A percentile compares a stretch with the other conserved stretches of the same genome.
Evolutionary conservation across 805 yeast genomes (phyloP).

Genomic region (Saturnispora saitoi): DNA sequence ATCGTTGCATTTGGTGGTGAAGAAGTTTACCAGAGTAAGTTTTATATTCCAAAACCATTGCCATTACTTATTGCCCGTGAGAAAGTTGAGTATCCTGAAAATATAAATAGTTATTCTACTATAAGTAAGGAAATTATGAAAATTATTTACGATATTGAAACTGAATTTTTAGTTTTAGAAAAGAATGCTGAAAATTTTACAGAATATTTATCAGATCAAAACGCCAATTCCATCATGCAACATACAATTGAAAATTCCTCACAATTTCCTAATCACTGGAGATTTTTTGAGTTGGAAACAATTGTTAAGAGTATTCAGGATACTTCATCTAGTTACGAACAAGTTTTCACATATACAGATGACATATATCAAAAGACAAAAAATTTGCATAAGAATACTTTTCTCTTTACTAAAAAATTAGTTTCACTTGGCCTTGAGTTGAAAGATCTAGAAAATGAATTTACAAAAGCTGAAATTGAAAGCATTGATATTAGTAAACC

Average conservation of each 20-base stretch:
- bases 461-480: not conserved
- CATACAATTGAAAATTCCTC: constrained; percentile 21
- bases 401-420: constrained; percentile 9
- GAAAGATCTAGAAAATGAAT: constrained; percentile 1
- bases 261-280: constrained; percentile 24
- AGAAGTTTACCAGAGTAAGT: constrained; percentile 20
- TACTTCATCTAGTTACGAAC: not conserved
- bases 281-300: constrained; percentile 22
- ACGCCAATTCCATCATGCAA: constrained; percentile 9
- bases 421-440: constrained; percentile 10
- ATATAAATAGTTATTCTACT: constrained; percentile 10
- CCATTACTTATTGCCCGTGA: constrained; percentile 20
- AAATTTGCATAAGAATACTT: constrained; percentile 5
- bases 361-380: not conserved
- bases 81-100: constrained; percentile 18
- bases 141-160: constrained; percentile 24
- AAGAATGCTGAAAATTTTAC: constrained; percentile 17
- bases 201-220: constrained; percentile 22
- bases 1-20: constrained; percentile 18
- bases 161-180: constrained; percentile 22
- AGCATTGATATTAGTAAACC: constrained; percentile 10
- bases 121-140: constrained; percentile 22
- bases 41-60: constrained; percentile 17
- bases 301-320: constrained; percentile 13
- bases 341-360: not conserved